A percentile compares a stretch with the other conserved stretches of the same genome.
phyloP scores from a whole-genome alignment of 2,329 filamentous ascomycete species.

The Aspergillus udagawae region DNA sequence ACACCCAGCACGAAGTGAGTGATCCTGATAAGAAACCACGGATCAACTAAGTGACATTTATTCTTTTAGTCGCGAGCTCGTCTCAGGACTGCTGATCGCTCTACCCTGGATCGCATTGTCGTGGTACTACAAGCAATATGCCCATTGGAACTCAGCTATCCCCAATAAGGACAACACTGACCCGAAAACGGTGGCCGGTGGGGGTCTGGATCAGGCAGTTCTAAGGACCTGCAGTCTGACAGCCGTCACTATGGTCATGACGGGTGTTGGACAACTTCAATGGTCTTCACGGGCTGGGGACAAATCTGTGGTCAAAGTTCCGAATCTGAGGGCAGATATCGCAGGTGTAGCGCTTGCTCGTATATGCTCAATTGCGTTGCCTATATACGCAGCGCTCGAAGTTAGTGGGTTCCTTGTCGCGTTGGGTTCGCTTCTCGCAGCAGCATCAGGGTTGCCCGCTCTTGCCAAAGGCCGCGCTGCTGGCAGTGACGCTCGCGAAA shows the following conservation, averaged over 20 bases:
- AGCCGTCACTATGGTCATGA: conserved; percentile 28
- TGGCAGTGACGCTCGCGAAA: conserved; percentile 11
- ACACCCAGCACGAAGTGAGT: conserved; percentile 14
- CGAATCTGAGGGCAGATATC: conserved; percentile 12
- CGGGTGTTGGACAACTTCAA: conserved; percentile 25
- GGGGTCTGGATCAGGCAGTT: conserved; percentile 15
- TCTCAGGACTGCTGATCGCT: conserved; percentile 46
- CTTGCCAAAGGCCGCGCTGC: conserved; percentile 13
- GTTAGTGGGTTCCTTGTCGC: conserved; percentile 53
- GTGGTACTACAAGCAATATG: conserved; percentile 31
- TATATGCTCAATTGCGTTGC: conserved; percentile 45
- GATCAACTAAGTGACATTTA: not conserved
- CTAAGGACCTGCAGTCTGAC: conserved; percentile 25
- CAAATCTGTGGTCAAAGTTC: conserved; percentile 11
- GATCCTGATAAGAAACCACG: not conserved
- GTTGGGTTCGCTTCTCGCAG: conserved; percentile 46
- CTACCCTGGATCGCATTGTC: conserved; percentile 36
- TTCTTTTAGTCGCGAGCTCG: conserved; percentile 39
- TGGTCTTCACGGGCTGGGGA: conserved; percentile 7
- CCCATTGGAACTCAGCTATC: conserved; percentile 9
- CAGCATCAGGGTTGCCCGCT: conserved; percentile 43
- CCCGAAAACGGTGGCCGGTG: conserved; percentile 4
- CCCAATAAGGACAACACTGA: conserved; percentile 8
- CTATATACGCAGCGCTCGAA: conserved; percentile 54
- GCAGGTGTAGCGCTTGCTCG: conserved; percentile 26